Base-by-base conservation (phyloP, 805 yeast species). In the Lipomyces starkeyi region DNA sequence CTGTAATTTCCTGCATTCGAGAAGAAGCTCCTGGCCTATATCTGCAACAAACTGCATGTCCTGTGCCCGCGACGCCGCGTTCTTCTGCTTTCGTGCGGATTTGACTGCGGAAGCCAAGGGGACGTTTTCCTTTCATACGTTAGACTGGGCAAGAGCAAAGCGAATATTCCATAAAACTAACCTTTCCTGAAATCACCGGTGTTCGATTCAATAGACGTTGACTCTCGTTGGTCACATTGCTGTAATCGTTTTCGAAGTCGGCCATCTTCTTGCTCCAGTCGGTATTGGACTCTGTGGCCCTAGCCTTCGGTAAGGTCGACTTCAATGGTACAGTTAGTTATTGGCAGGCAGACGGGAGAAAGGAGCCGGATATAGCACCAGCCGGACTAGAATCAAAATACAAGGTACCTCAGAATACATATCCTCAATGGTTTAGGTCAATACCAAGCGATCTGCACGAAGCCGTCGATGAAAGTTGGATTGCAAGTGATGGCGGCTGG, bases 1-100 rank as follows among this genome's bases (percentile, higher is more conserved):
- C 49, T 75, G 78, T 37, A 77, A 74, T 53, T 72, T 70, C n/a
- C 81, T 74, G 68, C 80, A 78, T 57, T 79, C 79, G 27, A 68
- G 68, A 55, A 79, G 71, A 13, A 79, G 70, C 53, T 67, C 74
- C 62, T 78, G 78, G 25, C 77, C 74, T 34, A 79, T 69, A 20
- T 78, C 78, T 11, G 78, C 64, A 0, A 75, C 80, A 63, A 78
- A 79, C 43, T 74, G 69, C 40, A 76, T 66, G 62, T 78, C 75
- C 49, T 69, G 72, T 14, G 66, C 35, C 35, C 73, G 49, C 3
- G 65, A 43, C 13, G 65, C 65, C 17, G 69, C 47, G 57, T 70
- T 69, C 53, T 55, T 60, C 53, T 66, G 69, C 58, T 60, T 67
- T n/a, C 71, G 60, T n/a, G 61, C 9, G 1, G 62, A 63, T 52